phyloP scores from a whole-genome alignment of 2,329 filamentous ascomycete genomes.

The Sporothrix variecibatus region DNA sequence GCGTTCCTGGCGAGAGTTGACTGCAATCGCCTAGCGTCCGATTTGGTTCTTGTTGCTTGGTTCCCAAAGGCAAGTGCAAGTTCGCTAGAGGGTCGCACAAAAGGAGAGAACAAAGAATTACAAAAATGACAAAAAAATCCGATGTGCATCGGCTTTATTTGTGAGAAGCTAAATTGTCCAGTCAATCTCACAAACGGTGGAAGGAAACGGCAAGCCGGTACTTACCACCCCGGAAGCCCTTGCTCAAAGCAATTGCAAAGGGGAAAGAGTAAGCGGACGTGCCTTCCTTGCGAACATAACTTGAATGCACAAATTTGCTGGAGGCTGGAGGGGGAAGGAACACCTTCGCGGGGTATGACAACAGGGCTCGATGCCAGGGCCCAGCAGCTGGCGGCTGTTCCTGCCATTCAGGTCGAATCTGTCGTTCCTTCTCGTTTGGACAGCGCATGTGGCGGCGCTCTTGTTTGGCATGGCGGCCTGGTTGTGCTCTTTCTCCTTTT shows the following conservation, averaged over 20 bases:
- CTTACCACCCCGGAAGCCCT: background rate
- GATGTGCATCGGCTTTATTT: background rate
- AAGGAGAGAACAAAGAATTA: background rate
- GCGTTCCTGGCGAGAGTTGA: background rate
- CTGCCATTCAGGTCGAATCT: background rate
- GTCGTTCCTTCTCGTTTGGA: background rate
- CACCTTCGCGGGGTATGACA: background rate
- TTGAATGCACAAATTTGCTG: background rate
- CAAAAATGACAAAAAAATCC: background rate
- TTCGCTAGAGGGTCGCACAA: background rate
- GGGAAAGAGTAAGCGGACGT: conserved; percentile 1
- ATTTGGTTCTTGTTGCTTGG: background rate
- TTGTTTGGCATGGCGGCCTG: background rate
- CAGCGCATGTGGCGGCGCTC: background rate
- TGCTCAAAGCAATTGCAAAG: no score
- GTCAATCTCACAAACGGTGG: background rate
- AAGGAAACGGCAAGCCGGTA: background rate
- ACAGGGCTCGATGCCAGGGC: background rate
- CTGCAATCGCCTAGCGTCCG: conserved; percentile 2
- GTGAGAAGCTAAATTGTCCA: background rate
- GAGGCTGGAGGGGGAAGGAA: background rate
- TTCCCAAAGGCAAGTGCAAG: background rate
- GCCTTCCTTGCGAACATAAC: background rate
- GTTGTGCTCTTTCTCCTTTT: background rate
- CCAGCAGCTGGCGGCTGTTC: background rate